Conservation (phyloP, 345 rosid species). For the Noccaea caerulescens region DNA sequence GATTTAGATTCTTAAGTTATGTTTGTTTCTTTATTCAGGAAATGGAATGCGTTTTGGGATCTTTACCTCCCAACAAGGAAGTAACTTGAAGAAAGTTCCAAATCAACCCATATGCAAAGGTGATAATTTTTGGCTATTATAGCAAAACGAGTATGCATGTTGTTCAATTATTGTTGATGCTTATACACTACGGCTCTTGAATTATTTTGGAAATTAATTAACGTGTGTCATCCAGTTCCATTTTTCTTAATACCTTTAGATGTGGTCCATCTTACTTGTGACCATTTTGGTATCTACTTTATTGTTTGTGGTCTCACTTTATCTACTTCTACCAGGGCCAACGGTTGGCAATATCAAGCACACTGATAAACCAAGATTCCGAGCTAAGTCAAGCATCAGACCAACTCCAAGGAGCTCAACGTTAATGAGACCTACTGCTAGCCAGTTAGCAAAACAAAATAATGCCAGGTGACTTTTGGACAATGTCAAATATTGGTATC, state of each 20-base stretch:
- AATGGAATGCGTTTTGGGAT: constrained; percentile 43
- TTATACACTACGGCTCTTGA: neutral
- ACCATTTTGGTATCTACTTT: constrained; percentile 24
- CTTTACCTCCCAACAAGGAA: constrained; percentile 30
- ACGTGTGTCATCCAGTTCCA: constrained; percentile 11
- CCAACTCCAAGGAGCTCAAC: constrained; percentile 72
- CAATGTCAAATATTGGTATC: neutral
- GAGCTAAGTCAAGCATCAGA: constrained; percentile 50
- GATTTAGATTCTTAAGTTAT: neutral
- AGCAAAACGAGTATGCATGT: constrained; percentile 2
- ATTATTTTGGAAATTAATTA: neutral
- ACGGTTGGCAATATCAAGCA: constrained; percentile 46
- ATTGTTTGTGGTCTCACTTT: constrained; percentile 23
- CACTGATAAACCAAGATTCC: constrained; percentile 48
- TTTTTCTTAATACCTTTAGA: neutral
- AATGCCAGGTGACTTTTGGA: constrained; percentile 57
- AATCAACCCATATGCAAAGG: constrained; percentile 23
- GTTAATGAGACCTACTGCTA: constrained; percentile 93
- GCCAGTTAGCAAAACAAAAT: constrained; percentile 86
- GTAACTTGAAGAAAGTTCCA: constrained; percentile 38
- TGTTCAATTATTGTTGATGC: neutral
- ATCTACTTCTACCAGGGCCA: constrained; percentile 49
- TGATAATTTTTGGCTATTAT: constrained; percentile 17
- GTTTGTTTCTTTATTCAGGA: constrained; percentile 8
- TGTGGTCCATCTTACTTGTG: constrained; percentile 29